A percentile compares a stretch with the other conserved stretches of the same genome.
phyloP scores from a whole-genome alignment of 2,329 filamentous ascomycete species.

The Dactylellina cionopaga region DNA sequence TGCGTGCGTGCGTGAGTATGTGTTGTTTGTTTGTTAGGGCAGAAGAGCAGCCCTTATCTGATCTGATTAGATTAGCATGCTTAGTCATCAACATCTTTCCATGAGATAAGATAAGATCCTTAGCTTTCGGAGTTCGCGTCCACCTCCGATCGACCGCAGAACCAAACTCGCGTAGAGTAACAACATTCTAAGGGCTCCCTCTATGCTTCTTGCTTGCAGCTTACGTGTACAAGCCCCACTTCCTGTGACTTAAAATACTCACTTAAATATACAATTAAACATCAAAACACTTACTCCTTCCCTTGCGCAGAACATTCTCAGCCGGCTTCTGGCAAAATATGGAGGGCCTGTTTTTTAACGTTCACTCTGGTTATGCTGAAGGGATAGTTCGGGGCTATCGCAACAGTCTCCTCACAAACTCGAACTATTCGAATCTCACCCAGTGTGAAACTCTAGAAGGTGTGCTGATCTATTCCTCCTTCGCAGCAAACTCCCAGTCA shows the following conservation, averaged over 20 bases:
- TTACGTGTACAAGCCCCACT: no score
- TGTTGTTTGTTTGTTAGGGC: slow-evolving; percentile 19
- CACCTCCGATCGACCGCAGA: background rate
- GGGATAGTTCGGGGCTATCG: slow-evolving; percentile 97
- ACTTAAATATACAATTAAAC: no score
- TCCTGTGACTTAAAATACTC: no score
- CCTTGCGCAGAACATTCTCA: background rate
- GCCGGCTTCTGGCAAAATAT: slow-evolving; percentile 64
- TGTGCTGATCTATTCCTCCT: slow-evolving; percentile 61
- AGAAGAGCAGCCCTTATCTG: slow-evolving; percentile 34
- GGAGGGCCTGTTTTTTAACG: slow-evolving; percentile 95
- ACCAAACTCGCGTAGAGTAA: no score
- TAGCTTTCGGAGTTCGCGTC: background rate
- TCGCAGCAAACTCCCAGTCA: background rate
- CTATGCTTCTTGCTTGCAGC: no score
- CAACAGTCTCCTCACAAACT: slow-evolving; percentile 86
- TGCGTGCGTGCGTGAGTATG: no score
- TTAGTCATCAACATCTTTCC: background rate
- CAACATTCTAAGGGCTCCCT: no score
- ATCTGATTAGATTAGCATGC: slow-evolving; percentile 10
- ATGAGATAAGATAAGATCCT: background rate
- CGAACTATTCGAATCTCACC: slow-evolving; percentile 93
- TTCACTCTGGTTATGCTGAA: slow-evolving; percentile 95
- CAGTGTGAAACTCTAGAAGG: slow-evolving; percentile 98
- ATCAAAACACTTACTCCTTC: no score